Evolutionary conservation across 495 filamentous ascomycete species (phyloP).

Genomic region (Durotheca rogersii): DNA sequence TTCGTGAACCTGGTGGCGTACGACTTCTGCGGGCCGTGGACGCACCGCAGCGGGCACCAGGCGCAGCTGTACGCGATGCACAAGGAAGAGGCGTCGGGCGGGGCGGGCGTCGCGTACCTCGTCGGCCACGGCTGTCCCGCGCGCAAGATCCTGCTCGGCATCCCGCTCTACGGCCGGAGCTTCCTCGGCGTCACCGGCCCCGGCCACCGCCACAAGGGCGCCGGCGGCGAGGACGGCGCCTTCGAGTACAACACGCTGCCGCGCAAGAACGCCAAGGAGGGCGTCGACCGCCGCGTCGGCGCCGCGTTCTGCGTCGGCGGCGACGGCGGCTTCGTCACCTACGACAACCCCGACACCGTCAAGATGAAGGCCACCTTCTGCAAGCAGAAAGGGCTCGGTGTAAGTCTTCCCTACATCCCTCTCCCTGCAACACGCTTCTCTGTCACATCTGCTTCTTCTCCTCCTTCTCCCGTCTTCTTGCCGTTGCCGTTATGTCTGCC

Average conservation of each 20-base stretch:
- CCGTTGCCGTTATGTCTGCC: neutral
- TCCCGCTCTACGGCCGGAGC: constrained; percentile 79
- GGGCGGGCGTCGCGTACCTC: constrained; percentile 66
- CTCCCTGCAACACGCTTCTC: too few species aligned
- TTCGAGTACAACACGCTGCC: constrained; percentile 83
- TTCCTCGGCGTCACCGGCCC: constrained; percentile 67
- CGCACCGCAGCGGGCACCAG: constrained; percentile 68
- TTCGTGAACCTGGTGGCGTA: constrained; percentile 83
- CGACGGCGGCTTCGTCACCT: constrained; percentile 84
- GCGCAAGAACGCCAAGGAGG: constrained; percentile 65
- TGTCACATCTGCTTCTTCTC: too few species aligned
- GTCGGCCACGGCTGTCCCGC: constrained; percentile 65
- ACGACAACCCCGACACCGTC: constrained; percentile 84
- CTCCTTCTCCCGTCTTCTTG: constrained; percentile 4
- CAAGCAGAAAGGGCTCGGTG: constrained; percentile 70
- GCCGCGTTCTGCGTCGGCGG: constrained; percentile 78
- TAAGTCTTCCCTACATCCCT: constrained; percentile 38
- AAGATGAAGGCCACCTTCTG: constrained; percentile 80
- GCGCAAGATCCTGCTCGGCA: constrained; percentile 74
- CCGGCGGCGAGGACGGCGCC: constrained; percentile 73
- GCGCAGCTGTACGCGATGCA: constrained; percentile 70
- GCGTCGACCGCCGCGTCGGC: constrained; percentile 61
- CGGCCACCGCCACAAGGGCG: constrained; percentile 62
- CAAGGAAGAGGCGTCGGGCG: constrained; percentile 60
- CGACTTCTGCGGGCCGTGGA: constrained; percentile 85